A percentile compares a stretch with the other conserved stretches of the same genome.
Conservation (phyloP, 73 alveolate species). For the Tetrahymena thermophila region DNA sequence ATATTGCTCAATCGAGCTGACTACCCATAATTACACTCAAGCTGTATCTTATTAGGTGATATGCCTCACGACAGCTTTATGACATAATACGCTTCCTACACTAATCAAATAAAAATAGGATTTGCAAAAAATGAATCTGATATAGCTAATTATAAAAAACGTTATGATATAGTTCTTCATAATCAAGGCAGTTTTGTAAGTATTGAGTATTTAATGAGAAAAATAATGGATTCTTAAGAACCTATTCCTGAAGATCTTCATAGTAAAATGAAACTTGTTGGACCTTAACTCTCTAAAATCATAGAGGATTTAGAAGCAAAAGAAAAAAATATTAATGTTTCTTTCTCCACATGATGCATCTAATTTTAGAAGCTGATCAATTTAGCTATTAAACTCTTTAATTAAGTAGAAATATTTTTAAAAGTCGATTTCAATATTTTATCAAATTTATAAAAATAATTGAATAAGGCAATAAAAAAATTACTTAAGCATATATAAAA, state of each 20-base stretch:
- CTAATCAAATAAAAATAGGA: not conserved
- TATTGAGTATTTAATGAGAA: not conserved
- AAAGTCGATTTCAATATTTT: too few species aligned
- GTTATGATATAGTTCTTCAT: not conserved
- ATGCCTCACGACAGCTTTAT: not conserved
- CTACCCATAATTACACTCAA: not conserved
- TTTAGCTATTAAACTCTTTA: too few species aligned
- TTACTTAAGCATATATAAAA: too few species aligned
- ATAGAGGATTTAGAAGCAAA: not conserved
- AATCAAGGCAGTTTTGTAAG: not conserved
- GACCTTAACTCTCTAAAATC: not conserved
- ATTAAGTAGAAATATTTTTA: too few species aligned
- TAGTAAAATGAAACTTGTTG: not conserved
- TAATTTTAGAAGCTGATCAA: not conserved
- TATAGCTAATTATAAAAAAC: not conserved
- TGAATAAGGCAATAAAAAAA: too few species aligned
- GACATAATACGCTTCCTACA: not conserved
- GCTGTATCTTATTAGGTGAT: not conserved
- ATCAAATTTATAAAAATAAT: too few species aligned
- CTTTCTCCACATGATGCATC: not conserved
- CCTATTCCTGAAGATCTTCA: not conserved
- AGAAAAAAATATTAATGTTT: not conserved
- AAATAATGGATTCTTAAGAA: not conserved
- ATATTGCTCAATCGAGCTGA: not conserved
- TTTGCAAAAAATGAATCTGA: not conserved